A percentile compares a stretch with the other conserved stretches of the same genome.
Evolutionary conservation across 2,329 filamentous ascomycete species (phyloP).

Genomic region (Apiospora aurea): DNA sequence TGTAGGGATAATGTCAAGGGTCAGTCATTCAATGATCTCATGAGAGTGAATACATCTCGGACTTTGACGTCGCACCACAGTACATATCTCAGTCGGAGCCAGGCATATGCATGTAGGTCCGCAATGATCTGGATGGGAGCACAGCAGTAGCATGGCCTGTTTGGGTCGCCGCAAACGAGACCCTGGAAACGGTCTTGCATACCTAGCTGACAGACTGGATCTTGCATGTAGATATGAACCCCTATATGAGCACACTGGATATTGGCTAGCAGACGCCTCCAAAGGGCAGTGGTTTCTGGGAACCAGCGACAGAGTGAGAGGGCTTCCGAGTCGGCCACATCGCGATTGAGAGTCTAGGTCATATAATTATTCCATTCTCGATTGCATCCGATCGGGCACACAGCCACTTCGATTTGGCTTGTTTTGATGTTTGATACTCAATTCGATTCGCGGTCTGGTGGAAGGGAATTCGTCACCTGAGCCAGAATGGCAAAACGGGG

Average conservation of each 20-base stretch:
- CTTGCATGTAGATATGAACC: background rate
- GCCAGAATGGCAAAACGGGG: background rate
- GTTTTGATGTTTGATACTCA: background rate
- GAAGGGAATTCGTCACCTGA: background rate
- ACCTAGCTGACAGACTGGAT: background rate
- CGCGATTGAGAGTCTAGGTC: background rate
- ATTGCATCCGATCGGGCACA: background rate
- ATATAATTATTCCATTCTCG: too few relatives aligned
- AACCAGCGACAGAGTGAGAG: background rate
- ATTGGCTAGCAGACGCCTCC: background rate
- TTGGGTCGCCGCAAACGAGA: background rate
- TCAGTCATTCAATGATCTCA: background rate
- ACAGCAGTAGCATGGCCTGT: background rate
- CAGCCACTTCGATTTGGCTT: background rate
- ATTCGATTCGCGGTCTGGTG: background rate
- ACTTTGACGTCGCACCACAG: conserved; percentile 4
- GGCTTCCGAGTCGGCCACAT: background rate
- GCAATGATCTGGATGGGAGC: background rate
- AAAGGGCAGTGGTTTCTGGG: background rate
- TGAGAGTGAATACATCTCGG: background rate
- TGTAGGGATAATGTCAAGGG: background rate
- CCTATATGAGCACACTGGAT: background rate
- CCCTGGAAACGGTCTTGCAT: background rate
- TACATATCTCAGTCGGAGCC: background rate
- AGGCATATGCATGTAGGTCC: background rate